Conservation (phyloP, 2,329 filamentous ascomycete species). For the Thelonectria discophora region DNA sequence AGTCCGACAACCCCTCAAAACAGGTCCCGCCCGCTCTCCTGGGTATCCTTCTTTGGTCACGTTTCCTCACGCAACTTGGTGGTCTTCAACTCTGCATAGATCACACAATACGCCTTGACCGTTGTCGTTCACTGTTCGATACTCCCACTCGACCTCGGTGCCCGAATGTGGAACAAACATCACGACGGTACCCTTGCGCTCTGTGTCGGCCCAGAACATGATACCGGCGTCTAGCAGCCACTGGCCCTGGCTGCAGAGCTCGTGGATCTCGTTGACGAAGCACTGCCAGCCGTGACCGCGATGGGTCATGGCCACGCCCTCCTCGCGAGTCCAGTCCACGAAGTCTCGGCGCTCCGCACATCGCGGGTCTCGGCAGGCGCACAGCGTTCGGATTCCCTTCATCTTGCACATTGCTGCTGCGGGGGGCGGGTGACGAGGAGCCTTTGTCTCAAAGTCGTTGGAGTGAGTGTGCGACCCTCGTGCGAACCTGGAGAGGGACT, state of each 20-base stretch:
- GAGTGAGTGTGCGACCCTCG: background rate
- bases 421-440: background rate
- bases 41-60: background rate
- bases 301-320: background rate
- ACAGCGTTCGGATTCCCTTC: slow-evolving; percentile 13
- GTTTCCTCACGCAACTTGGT: slow-evolving; percentile 4
- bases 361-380: slow-evolving; percentile 20
- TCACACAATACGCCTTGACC: slow-evolving; percentile 23
- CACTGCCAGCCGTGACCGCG: slow-evolving; percentile 24
- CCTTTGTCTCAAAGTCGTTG: background rate
- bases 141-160: slow-evolving; percentile 20
- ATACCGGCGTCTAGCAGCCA: slow-evolving; percentile 9
- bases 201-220: slow-evolving; percentile 19
- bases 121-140: slow-evolving; percentile 7
- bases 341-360: slow-evolving; percentile 18
- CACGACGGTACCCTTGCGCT: background rate
- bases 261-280: slow-evolving; percentile 14
- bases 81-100: slow-evolving; percentile 3
- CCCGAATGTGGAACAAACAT: slow-evolving; percentile 15
- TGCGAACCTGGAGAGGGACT: background rate
- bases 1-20: background rate
- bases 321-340: slow-evolving; percentile 3
- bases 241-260: slow-evolving; percentile 13
- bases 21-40: background rate
- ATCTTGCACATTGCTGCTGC: slow-evolving; percentile 21